Conservation (phyloP, 768 basidiomycete species). For the Harrya chromipes region DNA sequence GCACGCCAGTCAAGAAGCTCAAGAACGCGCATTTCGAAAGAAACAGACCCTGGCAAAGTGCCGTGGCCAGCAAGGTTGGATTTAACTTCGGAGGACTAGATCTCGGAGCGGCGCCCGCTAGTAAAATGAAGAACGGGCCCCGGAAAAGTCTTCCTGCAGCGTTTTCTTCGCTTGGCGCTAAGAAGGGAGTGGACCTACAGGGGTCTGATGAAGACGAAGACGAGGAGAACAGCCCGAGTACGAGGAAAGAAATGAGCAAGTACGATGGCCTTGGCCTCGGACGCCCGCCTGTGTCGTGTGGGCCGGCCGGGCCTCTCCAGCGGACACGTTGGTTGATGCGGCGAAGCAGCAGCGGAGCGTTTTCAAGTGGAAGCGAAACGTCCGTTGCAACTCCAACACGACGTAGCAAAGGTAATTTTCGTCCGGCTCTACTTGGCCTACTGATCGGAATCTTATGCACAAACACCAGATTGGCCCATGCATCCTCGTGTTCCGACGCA, state of each 20-base stretch:
- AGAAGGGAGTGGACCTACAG: constrained; percentile 30
- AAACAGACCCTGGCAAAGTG: constrained; percentile 78
- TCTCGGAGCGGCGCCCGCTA: constrained; percentile 33
- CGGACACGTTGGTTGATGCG: constrained; percentile 65
- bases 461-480: constrained; percentile 51
- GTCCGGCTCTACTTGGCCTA: constrained; percentile 35
- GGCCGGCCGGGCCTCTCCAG: constrained; percentile 33
- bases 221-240: constrained; percentile 60
- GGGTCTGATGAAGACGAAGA: constrained; percentile 64
- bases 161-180: constrained; percentile 46
- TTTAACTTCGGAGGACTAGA: constrained; percentile 45
- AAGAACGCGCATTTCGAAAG: constrained; percentile 56
- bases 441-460: background rate
- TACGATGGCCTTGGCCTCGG: constrained; percentile 70
- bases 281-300: constrained; percentile 39
- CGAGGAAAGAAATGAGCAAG: constrained; percentile 45
- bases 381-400: constrained; percentile 64
- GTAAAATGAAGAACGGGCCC: constrained; percentile 48
- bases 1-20: constrained; percentile 77
- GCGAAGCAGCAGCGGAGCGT: constrained; percentile 77
- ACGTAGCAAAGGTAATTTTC: constrained; percentile 44
- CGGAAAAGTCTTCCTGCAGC: constrained; percentile 77
- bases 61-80: constrained; percentile 64
- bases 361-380: constrained; percentile 71
- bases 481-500: constrained; percentile 47